These are phyloP conservation scores for Ogataea corticis DNA, from an alignment of 805 yeast species.

Conservation along the genomic window DNA sequence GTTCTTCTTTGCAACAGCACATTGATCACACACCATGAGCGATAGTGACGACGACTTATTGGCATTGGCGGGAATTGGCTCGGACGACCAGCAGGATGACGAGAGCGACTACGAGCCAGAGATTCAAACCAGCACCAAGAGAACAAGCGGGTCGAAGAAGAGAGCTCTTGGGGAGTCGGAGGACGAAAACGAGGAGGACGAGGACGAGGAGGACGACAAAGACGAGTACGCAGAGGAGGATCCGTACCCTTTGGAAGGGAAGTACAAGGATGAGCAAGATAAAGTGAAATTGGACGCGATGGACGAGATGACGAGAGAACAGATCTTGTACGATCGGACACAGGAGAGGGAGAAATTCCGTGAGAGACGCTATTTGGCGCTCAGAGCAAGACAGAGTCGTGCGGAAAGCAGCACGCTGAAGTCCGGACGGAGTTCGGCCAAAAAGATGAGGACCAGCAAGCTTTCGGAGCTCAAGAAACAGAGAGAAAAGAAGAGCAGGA, in stretches of 20 bases:
- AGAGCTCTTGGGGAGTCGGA: constrained; percentile 36
- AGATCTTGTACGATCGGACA: constrained; percentile 85
- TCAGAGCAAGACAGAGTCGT: constrained; percentile 68
- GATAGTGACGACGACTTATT: constrained; percentile 93
- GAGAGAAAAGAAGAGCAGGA: constrained; percentile 37
- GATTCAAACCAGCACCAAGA: constrained; percentile 29
- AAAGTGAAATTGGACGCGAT: constrained; percentile 60
- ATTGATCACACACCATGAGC: constrained; percentile 49
- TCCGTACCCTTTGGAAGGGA: constrained; percentile 94
- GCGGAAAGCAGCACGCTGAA: constrained; percentile 36
- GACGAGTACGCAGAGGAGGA: constrained; percentile 47
- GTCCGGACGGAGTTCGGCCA: constrained; percentile 24
- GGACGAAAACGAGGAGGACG: constrained; percentile 23
- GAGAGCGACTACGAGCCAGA: constrained; percentile 40
- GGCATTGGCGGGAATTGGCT: constrained; percentile 86
- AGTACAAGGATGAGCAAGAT: constrained; percentile 82
- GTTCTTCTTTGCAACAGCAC: too few species aligned
- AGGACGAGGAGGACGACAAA: constrained; percentile 35
- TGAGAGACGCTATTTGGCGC: constrained; percentile 79
- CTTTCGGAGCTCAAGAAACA: constrained; percentile 38
- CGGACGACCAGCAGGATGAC: constrained; percentile 42
- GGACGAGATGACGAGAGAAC: constrained; percentile 93
- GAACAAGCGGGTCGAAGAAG: constrained; percentile 19
- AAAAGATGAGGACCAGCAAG: constrained; percentile 35
- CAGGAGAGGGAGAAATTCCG: constrained; percentile 88